Base-by-base conservation (phyloP, 2,329 filamentous ascomycete species). In the Diplodia corticola region DNA sequence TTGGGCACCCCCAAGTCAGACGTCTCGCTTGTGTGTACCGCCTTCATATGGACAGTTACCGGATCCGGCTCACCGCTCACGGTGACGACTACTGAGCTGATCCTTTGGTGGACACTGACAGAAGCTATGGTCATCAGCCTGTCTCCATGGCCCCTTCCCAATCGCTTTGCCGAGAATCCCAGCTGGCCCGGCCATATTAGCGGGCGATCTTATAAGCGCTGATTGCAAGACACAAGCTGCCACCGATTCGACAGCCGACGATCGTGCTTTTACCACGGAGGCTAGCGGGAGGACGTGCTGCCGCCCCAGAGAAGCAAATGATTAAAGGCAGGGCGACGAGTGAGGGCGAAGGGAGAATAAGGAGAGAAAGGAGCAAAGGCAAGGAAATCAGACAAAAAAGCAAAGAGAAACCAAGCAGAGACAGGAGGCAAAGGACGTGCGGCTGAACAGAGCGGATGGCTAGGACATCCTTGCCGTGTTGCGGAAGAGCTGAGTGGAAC, bases 241-340 rank as follows among this genome's bases (percentile, higher is more conserved):
- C 40, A 49, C 57, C 57, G 35, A 61, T 61, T 61, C 44, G 40
- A 20, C 30, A 17, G 35, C 10, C 13, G 57, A 61, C 57, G 57
- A 61, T 61, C 57, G 40, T 33, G 35, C 37, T 24, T 15, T 54
- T 49, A 22, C 57, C 12, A 44, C 57, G 44, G 57, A 61, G 57
- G 57, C 35, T 10, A 33, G 40, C 57, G 57, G 57, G 57, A 61
- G 57, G 40, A 61, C 57, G 57, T 61, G 57, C 57, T 44, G 48
- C 12, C 9, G 20, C 12, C 17, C 26, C 20, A 48, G 22, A 30
- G 24, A 30, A 28, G n/a, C n/a, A 61, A 61, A 28, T n/a, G 40
- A 44, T 44, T 44, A 44, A 61, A 49, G 33, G 44, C 44, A 61
- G 37, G 57, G 57, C 57, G 57, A 49, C 57, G 57, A 61, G 57